Conservation (phyloP, 2,329 filamentous ascomycete genomes). For the Aspergillus niger region DNA sequence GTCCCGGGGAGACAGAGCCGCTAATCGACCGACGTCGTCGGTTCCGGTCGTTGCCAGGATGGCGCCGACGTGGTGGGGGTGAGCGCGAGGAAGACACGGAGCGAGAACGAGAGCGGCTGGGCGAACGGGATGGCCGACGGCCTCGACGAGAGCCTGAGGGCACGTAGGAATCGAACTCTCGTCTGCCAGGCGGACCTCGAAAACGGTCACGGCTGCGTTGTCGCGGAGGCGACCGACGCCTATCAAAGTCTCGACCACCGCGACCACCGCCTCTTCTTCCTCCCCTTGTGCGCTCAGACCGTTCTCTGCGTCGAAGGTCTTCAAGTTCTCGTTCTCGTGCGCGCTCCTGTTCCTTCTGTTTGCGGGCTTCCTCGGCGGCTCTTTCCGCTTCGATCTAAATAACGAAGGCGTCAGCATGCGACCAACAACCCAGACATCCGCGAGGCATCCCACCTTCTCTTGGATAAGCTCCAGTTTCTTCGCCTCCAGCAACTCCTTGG, state of each 20-base stretch:
- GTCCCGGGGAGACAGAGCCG: conserved; percentile 45
- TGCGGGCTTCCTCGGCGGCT: conserved; percentile 72
- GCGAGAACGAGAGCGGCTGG: conserved; percentile 35
- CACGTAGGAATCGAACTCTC: conserved; percentile 60
- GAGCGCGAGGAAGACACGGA: conserved; percentile 37
- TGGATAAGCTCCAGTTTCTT: conserved; percentile 95
- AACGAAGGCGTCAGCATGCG: not conserved
- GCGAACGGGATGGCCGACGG: conserved; percentile 39
- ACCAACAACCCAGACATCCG: conserved; percentile 13
- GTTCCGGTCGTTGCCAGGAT: conserved; percentile 28
- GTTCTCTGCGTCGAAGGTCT: conserved; percentile 62
- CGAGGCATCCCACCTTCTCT: conserved; percentile 69
- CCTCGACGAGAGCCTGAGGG: conserved; percentile 49
- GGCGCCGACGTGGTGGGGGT: conserved; percentile 32
- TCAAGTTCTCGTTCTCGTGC: conserved; percentile 71
- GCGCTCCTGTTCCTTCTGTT: conserved; percentile 69
- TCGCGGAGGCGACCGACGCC: conserved; percentile 56
- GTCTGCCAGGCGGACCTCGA: conserved; percentile 50
- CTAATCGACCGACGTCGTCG: conserved; percentile 37
- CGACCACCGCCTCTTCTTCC: conserved; percentile 40
- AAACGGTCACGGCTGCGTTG: conserved; percentile 49
- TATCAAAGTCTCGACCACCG: conserved; percentile 48
- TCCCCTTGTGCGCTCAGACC: conserved; percentile 42
- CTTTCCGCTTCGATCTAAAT: conserved; percentile 76
- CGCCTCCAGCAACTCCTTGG: conserved; percentile 89